These are phyloP conservation scores for Thozetella sp. DNA, from an alignment of 495 filamentous ascomycete genomes.

Conservation along the genomic window DNA sequence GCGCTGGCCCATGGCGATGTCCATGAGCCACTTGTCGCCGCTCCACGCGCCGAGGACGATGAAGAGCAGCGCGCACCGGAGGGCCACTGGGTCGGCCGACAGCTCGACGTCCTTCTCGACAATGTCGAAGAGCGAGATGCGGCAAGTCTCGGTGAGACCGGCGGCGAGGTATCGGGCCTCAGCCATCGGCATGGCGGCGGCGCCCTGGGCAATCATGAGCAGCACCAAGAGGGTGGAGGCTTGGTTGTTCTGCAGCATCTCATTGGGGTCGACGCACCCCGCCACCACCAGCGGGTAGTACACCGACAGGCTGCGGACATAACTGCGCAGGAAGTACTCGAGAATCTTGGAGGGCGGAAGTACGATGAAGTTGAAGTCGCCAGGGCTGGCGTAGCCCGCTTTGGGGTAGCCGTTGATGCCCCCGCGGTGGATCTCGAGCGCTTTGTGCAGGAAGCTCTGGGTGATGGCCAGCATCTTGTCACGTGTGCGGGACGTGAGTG, in stretches of 20 bases:
- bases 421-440: constrained; percentile 58
- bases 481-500: constrained; percentile 50
- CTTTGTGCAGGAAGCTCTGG: constrained; percentile 64
- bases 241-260: constrained; percentile 59
- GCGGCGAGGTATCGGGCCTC: constrained; percentile 61
- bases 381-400: constrained; percentile 33
- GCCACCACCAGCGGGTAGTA: constrained; percentile 58
- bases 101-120: constrained; percentile 67
- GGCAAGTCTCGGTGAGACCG: constrained; percentile 65
- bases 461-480: constrained; percentile 66
- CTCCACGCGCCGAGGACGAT: constrained; percentile 64
- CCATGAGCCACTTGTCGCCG: constrained; percentile 73
- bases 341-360: constrained; percentile 60
- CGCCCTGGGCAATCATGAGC: constrained; percentile 68
- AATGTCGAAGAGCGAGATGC: constrained; percentile 65
- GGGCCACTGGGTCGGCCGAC: constrained; percentile 55
- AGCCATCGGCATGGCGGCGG: constrained; percentile 53
- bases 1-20: constrained; percentile 69
- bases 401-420: constrained; percentile 29
- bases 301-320: constrained; percentile 57
- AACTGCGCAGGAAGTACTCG: constrained; percentile 61
- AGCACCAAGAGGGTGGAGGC: constrained; percentile 59
- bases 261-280: constrained; percentile 58
- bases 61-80: constrained; percentile 63
- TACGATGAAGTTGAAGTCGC: constrained; percentile 54